A percentile compares a stretch with the other conserved stretches of the same genome.
Evolutionary conservation across 169 alveolate genomes (phyloP).

Genomic region (Babesia bovis): DNA sequence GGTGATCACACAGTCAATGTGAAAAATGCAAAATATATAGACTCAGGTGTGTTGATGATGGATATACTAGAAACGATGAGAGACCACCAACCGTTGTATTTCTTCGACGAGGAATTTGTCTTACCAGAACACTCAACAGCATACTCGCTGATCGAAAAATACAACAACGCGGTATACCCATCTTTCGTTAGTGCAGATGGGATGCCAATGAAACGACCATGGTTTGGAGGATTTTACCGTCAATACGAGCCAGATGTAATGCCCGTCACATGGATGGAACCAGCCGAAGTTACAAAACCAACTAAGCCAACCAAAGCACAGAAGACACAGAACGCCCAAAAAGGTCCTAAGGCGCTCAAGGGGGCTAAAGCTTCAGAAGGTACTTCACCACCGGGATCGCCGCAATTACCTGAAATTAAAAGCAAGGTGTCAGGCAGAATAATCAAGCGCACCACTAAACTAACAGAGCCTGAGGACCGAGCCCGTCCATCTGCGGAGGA

Average conservation of each 20-base stretch:
- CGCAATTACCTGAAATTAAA: slow-evolving; percentile 26
- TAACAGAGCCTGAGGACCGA: slow-evolving; percentile 1
- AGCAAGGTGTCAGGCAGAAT: slow-evolving; percentile 61
- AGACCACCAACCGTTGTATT: slow-evolving; percentile 14
- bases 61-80: slow-evolving; percentile 2
- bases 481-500: not conserved
- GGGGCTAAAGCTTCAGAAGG: not conserved
- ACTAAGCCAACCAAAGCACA: not conserved
- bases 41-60: not conserved
- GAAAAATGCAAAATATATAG: not conserved
- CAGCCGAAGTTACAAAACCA: not conserved
- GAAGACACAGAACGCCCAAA: not conserved
- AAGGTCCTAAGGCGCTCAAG: not conserved
- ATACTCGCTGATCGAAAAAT: not conserved
- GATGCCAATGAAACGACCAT: not conserved
- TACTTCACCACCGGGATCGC: not conserved
- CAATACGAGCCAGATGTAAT: not conserved
- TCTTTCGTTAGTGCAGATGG: not conserved
- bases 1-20: not conserved
- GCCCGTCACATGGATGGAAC: not conserved
- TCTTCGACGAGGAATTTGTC: slow-evolving; percentile 25
- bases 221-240: not conserved
- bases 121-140: slow-evolving; percentile 4
- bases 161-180: not conserved
- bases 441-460: slow-evolving; percentile 35